phyloP scores from a whole-genome alignment of 1,139 yeast species.

The Geotrichum cucujoidarum region DNA sequence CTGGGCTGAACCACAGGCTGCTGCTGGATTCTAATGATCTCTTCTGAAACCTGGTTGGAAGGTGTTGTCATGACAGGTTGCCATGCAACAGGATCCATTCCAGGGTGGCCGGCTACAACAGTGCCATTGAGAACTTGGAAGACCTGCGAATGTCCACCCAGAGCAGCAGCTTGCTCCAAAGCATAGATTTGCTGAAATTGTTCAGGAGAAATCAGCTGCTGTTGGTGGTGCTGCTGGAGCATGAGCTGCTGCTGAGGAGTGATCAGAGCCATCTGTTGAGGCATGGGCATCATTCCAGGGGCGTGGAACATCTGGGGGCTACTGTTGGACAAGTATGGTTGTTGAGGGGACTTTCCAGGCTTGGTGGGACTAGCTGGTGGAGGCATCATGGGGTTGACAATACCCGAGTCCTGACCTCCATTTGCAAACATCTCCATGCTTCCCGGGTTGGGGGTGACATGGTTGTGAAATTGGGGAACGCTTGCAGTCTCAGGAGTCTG shows the following conservation, averaged over 20 bases:
- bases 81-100: slow-evolving; percentile 30
- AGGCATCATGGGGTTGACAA: slow-evolving; percentile 17
- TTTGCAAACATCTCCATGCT: slow-evolving; percentile 15
- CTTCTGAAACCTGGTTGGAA: slow-evolving; percentile 30
- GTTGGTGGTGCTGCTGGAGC: slow-evolving; percentile 17
- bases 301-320: slow-evolving; percentile 6
- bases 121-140: slow-evolving; percentile 18
- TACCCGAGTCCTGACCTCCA: slow-evolving; percentile 10
- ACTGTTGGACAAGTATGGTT: not conserved
- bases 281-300: slow-evolving; percentile 3
- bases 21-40: slow-evolving; percentile 34
- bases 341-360: not conserved
- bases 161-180: slow-evolving; percentile 17
- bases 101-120: slow-evolving; percentile 1
- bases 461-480: slow-evolving; percentile 24
- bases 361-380: slow-evolving; percentile 8
- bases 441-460: slow-evolving; percentile 24
- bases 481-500: slow-evolving; percentile 26
- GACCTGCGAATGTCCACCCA: slow-evolving; percentile 17
- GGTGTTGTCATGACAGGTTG: slow-evolving; percentile 38
- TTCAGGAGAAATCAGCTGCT: slow-evolving; percentile 18
- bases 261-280: slow-evolving; percentile 11
- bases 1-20: slow-evolving; percentile 21
- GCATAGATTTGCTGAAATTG: slow-evolving; percentile 19
- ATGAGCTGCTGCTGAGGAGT: slow-evolving; percentile 17